Evolutionary conservation across 2,329 filamentous ascomycete species (phyloP), one percentile per base, ranked within the genome.

Genomic region (Pseudofabraea citricarpa): DNA sequence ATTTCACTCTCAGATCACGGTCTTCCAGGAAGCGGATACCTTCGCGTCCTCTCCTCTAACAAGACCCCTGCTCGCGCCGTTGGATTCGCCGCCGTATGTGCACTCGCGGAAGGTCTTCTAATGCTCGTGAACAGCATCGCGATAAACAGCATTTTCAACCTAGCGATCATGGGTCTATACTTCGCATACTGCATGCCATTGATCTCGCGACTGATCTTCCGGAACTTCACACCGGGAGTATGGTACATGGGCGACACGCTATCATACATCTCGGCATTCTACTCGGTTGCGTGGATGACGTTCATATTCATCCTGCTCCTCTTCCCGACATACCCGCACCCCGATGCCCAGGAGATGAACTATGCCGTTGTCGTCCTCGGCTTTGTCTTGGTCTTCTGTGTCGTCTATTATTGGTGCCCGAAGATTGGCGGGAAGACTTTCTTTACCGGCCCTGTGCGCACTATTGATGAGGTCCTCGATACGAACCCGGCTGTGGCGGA

Each of bases 121-220:
- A 61, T 61, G 56, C 53, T 61, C 42, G 51, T 61, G 31, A 61
- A 60, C 39, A 56, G 57, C 19, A 58, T 61, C 40, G 49, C 59
- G 42, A 57, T 62, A 36, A 52, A 65, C 52, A 57, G 57, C 15
- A 54, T 60, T 40, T 60, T 63, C 53, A 57, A 64, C 49, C 45
- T 61, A 15, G 57, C 58, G 3, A 61, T 61, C 32, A 61, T 60
- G 56, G 59, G 59, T 13, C 53, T 61, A 21, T 61, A 61, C 45
- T 60, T 61, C 35, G 58, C 59, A 6, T 61, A 61, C 44, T 60
- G 56, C 36, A 60, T 61, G 59, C 59, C 59, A 3, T 50, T 61
- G 4, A 43, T 61, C 13, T 49, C 57, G 1, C 55, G 59, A 15
- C 47, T 61, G 12, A 20, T 51, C 6, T 60, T 59, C 42, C 26